Conservation (phyloP, 2,329 filamentous ascomycete species). For the Teratosphaeria nubilosa region DNA sequence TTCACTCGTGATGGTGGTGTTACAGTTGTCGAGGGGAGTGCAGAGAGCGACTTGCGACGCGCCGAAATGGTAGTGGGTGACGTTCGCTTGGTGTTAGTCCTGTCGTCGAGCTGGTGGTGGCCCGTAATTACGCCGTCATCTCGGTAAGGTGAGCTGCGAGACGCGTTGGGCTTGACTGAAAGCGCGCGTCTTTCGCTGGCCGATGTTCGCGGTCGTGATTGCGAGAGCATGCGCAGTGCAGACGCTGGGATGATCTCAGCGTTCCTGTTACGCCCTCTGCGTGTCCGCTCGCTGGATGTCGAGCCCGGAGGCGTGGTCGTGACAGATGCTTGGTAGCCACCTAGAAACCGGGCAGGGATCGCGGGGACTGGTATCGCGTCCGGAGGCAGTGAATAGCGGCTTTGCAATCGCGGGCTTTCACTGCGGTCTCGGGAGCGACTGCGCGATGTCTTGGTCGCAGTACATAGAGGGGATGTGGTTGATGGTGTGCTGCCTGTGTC, state of each 20-base stretch:
- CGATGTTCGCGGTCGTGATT: not conserved
- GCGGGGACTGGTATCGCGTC: not conserved
- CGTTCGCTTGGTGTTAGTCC: not conserved
- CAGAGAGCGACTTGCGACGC: slow-evolving; percentile 1
- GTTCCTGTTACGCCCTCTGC: not conserved
- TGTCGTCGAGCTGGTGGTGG: not conserved
- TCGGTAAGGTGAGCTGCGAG: not conserved
- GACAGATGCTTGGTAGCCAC: not conserved
- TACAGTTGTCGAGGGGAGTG: not conserved
- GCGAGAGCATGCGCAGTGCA: not conserved
- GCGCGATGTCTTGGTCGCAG: not conserved
- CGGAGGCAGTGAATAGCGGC: not conserved
- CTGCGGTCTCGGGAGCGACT: not conserved
- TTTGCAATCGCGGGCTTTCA: not conserved
- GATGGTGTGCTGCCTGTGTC: not conserved
- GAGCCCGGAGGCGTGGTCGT: not conserved
- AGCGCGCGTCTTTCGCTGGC: not conserved
- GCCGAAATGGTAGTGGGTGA: not conserved
- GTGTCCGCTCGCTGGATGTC: not conserved
- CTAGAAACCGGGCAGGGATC: not conserved
- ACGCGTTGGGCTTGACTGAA: not conserved
- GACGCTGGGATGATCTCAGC: not conserved
- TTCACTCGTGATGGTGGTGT: not conserved
- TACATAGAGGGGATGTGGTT: not conserved
- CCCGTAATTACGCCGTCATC: not conserved